Evolutionary conservation across 192 early-diverging fungal species (phyloP), one percentile per base, ranked within the genome.

Genomic region (Helicostylum pulchrum): DNA sequence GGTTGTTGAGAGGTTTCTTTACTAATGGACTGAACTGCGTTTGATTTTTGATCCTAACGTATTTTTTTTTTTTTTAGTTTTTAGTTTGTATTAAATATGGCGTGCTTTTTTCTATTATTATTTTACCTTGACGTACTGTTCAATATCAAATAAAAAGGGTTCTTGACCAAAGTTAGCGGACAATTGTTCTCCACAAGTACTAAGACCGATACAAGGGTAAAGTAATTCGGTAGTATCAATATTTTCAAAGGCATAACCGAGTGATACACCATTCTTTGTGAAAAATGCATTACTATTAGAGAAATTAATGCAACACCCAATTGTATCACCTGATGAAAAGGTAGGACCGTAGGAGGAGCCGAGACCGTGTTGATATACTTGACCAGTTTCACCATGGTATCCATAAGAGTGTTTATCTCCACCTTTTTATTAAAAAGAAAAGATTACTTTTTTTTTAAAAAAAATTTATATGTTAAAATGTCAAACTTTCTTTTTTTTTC

Each of bases 381-480:
- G 79, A 21, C 97, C 97, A 75, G 97, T 94, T 72, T 96, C 95
- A 48, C 93, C 96, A 76, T 98, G 96, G 78, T 98, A 99, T 8
- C 95, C 96, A 88, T 90, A 99, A 5, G 94, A 95, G 53, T 86
- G 67, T 2, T 80, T 65, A 57, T 98, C 93, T 90, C 92, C 96
- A 1, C 97, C 91, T 91, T 53, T 51, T 65, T 42, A 47, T 17
- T 61, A 23, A 46, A 54, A 53, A 62, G 23, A 32, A 26, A 31
- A 54, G 5, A 9, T 43, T 19, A 19, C 14, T 11, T 2, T 14
- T 31, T 30, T 23, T n/a, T 31, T 52, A 26, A 12, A 52, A 26
- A 3, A 30, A 53, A 31, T 23, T 7, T 19, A 36, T 39, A n/a
- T 34, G 55, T 7, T 49, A 42, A 23, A 34, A 15, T 14, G 52